Evolutionary conservation across 441 rosid species (phyloP), one percentile per base, ranked within the genome.

Genomic region (Biscutella laevigata): DNA sequence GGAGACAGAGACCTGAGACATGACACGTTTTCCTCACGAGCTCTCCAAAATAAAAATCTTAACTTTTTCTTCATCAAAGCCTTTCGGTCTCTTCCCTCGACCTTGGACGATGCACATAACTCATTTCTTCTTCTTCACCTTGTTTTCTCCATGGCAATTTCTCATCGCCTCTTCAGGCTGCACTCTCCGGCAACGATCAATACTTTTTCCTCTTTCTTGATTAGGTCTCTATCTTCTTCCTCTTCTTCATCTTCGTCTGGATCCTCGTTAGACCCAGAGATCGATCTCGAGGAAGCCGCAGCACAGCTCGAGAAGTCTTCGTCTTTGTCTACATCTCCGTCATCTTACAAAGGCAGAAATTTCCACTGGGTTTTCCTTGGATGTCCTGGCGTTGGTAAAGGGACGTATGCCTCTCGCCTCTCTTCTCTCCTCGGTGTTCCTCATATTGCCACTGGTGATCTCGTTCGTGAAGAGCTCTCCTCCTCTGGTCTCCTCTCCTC

Each of bases 381-480:
- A 45, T 86, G 97, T 32, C 98, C 98, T 0, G 97, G 97, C 36
- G 94, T 92, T n/a, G 97, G 97, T 3, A 92, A 92, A 76, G 98
- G 98, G 2, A 88, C 98, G 1, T 92, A 92, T 22, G 92, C 97
- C 24, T 86, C 95, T 17, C 88, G 86, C 16, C 83, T 92, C 41
- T 92, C 97, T 16, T 47, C 48, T 63, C 79, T 88, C 70, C 81
- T 88, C 53, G 77, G 81, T 16, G 94, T 88, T 25, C 97, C 97
- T 51, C 98, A 92, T 61, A 88, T 92, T 60, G 77, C 97, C 71
- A 92, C 98, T 43, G 96, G 98, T 48, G 98, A 91, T 81, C 91
- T 91, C 67, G 87, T 91, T 34, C 94, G 96, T 36, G 86, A 88
- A 12, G 96, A 91, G 75, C 94, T 91, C 42, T 72, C 77, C 48